Conservation (phyloP, 768 basidiomycete species). For the Cystobasidium ongulense region DNA sequence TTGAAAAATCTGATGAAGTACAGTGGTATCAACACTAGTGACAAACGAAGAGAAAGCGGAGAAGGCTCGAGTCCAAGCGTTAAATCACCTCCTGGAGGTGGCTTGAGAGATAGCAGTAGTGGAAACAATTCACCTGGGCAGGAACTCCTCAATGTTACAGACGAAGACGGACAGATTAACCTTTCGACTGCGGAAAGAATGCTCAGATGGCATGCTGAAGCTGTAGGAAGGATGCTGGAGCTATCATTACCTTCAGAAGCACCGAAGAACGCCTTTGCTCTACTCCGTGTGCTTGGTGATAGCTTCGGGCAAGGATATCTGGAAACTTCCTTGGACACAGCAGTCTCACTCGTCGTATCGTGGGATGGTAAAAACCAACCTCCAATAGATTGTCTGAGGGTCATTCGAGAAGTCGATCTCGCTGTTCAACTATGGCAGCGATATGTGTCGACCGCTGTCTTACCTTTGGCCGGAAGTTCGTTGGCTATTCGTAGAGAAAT, state of each 20-base stretch:
- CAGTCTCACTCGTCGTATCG: conserved; percentile 61
- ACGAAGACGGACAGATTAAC: conserved; percentile 72
- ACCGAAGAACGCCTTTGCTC: conserved; percentile 74
- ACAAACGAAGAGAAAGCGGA: conserved; percentile 28
- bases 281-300: conserved; percentile 78
- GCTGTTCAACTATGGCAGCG: conserved; percentile 96
- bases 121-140: conserved; percentile 38
- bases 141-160: conserved; percentile 58
- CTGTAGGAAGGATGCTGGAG: conserved; percentile 87
- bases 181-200: conserved; percentile 76
- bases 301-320: conserved; percentile 73
- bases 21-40: conserved; percentile 56
- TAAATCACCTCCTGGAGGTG: conserved; percentile 37
- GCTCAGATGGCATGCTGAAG: conserved; percentile 96
- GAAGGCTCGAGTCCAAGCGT: neutral
- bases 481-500: conserved; percentile 86
- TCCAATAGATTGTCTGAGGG: conserved; percentile 58
- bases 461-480: conserved; percentile 68
- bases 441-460: conserved; percentile 79
- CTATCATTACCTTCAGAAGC: conserved; percentile 71
- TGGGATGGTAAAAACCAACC: conserved; percentile 74
- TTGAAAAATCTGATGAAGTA: conserved; percentile 52
- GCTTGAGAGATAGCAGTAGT: neutral
- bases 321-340: conserved; percentile 87
- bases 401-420: conserved; percentile 67